Conservation (phyloP, 768 basidiomycete species). For the Agaricus blazei region DNA sequence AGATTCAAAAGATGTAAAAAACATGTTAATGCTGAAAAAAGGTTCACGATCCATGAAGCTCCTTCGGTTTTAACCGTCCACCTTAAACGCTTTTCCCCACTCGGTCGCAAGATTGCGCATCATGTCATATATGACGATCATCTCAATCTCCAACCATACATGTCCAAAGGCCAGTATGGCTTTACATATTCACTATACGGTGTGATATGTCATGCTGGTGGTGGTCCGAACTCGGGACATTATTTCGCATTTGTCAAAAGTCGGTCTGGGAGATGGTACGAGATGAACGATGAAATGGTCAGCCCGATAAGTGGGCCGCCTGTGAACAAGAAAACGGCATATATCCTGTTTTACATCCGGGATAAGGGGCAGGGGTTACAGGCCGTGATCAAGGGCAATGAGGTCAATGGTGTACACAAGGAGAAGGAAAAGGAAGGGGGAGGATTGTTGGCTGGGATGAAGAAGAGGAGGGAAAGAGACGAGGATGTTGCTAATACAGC, state of each 20-base stretch:
- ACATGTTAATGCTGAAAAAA: conserved; percentile 84
- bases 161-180: conserved; percentile 77
- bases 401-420: conserved; percentile 12
- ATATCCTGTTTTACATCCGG: conserved; percentile 88
- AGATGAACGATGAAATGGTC: conserved; percentile 92
- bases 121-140: conserved; percentile 73
- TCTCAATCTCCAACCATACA: conserved; percentile 67
- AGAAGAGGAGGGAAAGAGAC: conserved; percentile 37
- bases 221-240: conserved; percentile 92
- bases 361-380: conserved; percentile 73
- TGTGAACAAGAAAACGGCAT: conserved; percentile 72
- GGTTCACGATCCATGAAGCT: conserved; percentile 83
- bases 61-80: conserved; percentile 89
- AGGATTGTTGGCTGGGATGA: conserved; percentile 45
- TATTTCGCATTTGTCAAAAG: conserved; percentile 85
- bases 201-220: conserved; percentile 89
- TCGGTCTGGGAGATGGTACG: conserved; percentile 69
- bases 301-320: conserved; percentile 38
- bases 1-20: conserved; percentile 72
- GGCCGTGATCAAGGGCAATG: conserved; percentile 44
- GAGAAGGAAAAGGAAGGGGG: conserved; percentile 10
- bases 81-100: conserved; percentile 89
- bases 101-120: conserved; percentile 83
- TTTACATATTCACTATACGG: conserved; percentile 86
- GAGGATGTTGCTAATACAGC: conserved; percentile 20